Evolutionary conservation across 2,329 filamentous ascomycete species (phyloP).

Genomic region (Alternaria sp.): DNA sequence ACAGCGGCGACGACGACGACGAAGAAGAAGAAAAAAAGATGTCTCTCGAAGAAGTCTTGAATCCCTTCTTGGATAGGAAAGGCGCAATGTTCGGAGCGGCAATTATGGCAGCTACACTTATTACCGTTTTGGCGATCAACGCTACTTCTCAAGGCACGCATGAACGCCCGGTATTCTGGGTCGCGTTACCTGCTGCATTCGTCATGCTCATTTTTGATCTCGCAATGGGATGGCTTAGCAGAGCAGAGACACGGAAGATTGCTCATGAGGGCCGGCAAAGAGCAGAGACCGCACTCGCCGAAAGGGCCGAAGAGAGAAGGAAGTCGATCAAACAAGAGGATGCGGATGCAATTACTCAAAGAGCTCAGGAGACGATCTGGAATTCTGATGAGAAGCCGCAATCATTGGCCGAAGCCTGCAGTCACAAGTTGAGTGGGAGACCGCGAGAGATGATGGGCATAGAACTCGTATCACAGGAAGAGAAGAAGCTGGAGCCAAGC

Average conservation of each 20-base stretch:
- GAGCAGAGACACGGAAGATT: slow-evolving; percentile 69
- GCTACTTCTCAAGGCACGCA: slow-evolving; percentile 63
- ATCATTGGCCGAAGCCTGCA: slow-evolving; percentile 7
- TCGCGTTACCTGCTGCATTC: slow-evolving; percentile 73
- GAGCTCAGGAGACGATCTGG: slow-evolving; percentile 1
- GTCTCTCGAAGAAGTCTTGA: slow-evolving; percentile 76
- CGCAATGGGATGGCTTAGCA: slow-evolving; percentile 68
- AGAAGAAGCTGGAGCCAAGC: slow-evolving; percentile 16
- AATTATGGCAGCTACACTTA: slow-evolving; percentile 72
- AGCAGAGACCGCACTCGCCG: slow-evolving; percentile 54
- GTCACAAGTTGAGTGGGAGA: slow-evolving; percentile 11
- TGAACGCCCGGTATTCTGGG: slow-evolving; percentile 69
- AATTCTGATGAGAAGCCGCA: slow-evolving; percentile 24
- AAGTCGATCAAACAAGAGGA: slow-evolving; percentile 25
- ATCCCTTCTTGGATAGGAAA: slow-evolving; percentile 73
- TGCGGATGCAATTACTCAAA: slow-evolving; percentile 15
- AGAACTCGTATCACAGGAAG: slow-evolving; percentile 8
- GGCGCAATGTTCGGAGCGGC: slow-evolving; percentile 70
- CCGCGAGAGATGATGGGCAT: slow-evolving; percentile 2
- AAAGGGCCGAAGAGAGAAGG: slow-evolving; percentile 45
- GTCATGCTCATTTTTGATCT: slow-evolving; percentile 76
- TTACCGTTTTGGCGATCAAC: slow-evolving; percentile 72
- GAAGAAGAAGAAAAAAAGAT: slow-evolving; percentile 61
- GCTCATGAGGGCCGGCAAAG: slow-evolving; percentile 64
- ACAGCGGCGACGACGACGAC: slow-evolving; percentile 60